Base-by-base conservation (phyloP, 768 basidiomycete genomes). In the Boletales sp. region DNA sequence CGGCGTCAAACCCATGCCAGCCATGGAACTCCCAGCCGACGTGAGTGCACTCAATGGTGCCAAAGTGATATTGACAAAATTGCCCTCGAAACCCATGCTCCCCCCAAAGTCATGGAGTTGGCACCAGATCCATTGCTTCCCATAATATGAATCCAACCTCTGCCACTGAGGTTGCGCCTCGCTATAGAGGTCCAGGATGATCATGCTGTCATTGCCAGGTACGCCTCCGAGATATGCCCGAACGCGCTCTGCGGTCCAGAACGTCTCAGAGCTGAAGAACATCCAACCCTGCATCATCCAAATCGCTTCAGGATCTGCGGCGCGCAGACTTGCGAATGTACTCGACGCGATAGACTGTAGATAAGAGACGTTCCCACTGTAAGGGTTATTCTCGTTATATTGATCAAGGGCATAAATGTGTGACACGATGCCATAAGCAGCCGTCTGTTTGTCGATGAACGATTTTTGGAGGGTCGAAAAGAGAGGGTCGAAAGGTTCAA, bases 261-360 rank as follows among this genome's bases (percentile, higher is more conserved):
- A 74, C 1, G 62, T 27, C 30, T 60, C 57, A 39, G 58, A 60
- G 40, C 59, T 61, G 52, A 67, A 73, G 59, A 74, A 73, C 45
- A 74, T 54, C 73, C 73, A 74, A 13, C 71, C 73, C 35, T 74
- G 73, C 67, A 74, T 68, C 49, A 74, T 60, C 73, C 72, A 74
- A 13, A 68, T 45, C 8, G 73, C 72, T 36, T 72, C 62, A 2
- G 73, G 67, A 40, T 74, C 73, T 10, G 70, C 70, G 2, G 65
- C 67, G 5, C 66, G 69, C 27, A 74, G 55, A 50, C 69, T 69
- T 5, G 67, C 60, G 38, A 72, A 67, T 11, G 71, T 73, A 45
- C 46, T 59, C 15, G 64, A 61, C 6, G 72, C 58, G 43, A 74
- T 60, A 43, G 55, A 62, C 27, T 57, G 49, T 10, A 74, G 60